Percentiles rank a stretch among this genome's conserved stretches.
Evolutionary conservation across 371 early-diverging fungal genomes (phyloP).

Genomic region (Haplosporangium sp.): DNA sequence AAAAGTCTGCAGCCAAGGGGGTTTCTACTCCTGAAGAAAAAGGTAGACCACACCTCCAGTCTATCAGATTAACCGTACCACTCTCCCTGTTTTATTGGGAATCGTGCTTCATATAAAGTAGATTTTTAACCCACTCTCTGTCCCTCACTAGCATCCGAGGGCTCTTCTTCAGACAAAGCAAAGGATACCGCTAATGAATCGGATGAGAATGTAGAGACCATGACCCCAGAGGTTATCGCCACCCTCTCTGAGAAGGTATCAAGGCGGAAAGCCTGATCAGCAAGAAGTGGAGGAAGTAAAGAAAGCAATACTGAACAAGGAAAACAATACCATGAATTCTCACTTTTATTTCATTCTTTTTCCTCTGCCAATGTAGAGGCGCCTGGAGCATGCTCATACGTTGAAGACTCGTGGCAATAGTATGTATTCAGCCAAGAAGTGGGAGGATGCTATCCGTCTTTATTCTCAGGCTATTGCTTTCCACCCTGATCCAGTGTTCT

Average conservation of each 20-base stretch:
- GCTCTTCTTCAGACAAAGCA: slow-evolving; percentile 28
- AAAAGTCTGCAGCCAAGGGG: slow-evolving; percentile 41
- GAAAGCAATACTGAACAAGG: neutral
- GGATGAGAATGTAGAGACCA: slow-evolving; percentile 59
- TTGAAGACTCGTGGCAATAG: slow-evolving; percentile 92
- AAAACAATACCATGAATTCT: neutral
- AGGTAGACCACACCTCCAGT: slow-evolving; percentile 7
- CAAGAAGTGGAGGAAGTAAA: neutral
- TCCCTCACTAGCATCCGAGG: slow-evolving; percentile 17
- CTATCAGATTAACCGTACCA: neutral
- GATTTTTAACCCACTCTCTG: neutral
- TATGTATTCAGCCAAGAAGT: slow-evolving; percentile 85
- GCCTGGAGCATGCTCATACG: slow-evolving; percentile 72
- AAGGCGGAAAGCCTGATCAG: neutral
- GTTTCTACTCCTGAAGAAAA: slow-evolving; percentile 20
- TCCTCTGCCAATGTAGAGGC: slow-evolving; percentile 59
- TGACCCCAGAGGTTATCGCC: slow-evolving; percentile 72
- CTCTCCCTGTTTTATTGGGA: neutral
- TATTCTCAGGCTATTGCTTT: slow-evolving; percentile 91
- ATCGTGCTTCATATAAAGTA: neutral
- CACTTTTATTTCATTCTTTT: neutral
- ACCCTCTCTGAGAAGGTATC: slow-evolving; percentile 63
- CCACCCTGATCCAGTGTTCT: slow-evolving; percentile 86
- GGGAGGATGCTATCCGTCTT: slow-evolving; percentile 84
- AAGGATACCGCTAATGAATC: slow-evolving; percentile 29